These are phyloP conservation scores for Ceratobasidium sp. DNA, from an alignment of 1,284 basidiomycete species.

Conservation along the genomic window DNA sequence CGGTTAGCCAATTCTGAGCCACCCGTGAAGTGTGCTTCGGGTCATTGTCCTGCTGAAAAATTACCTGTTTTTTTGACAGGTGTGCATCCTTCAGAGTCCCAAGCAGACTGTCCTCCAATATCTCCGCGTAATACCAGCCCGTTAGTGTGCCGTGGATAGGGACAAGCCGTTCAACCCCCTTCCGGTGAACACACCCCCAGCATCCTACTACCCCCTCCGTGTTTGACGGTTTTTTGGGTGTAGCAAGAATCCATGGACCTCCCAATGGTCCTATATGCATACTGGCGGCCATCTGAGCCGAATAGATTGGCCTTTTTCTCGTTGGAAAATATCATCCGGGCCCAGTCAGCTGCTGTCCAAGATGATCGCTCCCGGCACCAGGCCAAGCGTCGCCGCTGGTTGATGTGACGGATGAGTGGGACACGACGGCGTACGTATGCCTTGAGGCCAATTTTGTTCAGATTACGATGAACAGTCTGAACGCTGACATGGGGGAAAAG, in stretches of 20 bases:
- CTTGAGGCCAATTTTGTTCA: conserved; percentile 3
- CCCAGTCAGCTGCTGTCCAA: conserved; percentile 25
- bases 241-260: conserved; percentile 22
- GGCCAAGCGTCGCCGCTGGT: background rate
- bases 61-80: conserved; percentile 19
- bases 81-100: conserved; percentile 47
- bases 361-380: conserved; percentile 3
- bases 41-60: conserved; percentile 39
- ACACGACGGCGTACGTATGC: background rate
- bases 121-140: conserved; percentile 34
- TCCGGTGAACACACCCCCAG: conserved; percentile 49
- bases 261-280: conserved; percentile 12
- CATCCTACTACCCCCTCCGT: conserved; percentile 48
- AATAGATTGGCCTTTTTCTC: conserved; percentile 26
- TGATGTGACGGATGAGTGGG: background rate
- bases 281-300: conserved; percentile 30
- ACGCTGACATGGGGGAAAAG: conserved; percentile 24
- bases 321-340: conserved; percentile 1
- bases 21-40: conserved; percentile 22
- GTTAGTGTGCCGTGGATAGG: conserved; percentile 46
- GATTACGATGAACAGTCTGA: conserved; percentile 10
- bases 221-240: conserved; percentile 43
- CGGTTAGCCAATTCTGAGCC: background rate
- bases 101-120: conserved; percentile 46
- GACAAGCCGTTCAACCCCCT: conserved; percentile 42